Conservation (phyloP, 2,329 filamentous ascomycete genomes). For the Pyrenophora tritici-repentis region DNA sequence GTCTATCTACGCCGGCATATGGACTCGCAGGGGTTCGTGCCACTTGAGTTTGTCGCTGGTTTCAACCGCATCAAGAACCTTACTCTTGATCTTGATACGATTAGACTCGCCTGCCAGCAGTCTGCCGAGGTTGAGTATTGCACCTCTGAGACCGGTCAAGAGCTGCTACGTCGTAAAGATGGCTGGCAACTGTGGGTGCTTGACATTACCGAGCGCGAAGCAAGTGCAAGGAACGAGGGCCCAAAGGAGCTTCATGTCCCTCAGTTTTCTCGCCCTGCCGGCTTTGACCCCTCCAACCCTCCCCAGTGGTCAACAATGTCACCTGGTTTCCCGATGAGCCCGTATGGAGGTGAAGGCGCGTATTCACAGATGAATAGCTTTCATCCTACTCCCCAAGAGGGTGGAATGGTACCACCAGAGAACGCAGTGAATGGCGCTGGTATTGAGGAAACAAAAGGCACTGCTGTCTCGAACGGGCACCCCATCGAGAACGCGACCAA, state of each 20-base stretch:
- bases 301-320: conserved; percentile 38
- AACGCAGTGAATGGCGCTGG: conserved; percentile 26
- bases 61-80: conserved; percentile 84
- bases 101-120: conserved; percentile 75
- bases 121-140: conserved; percentile 76
- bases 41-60: conserved; percentile 74
- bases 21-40: conserved; percentile 93
- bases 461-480: conserved; percentile 32
- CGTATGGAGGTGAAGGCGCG: conserved; percentile 29
- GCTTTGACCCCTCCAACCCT: conserved; percentile 40
- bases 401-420: conserved; percentile 15
- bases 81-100: conserved; percentile 71
- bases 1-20: conserved; percentile 85
- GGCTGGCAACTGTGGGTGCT: conserved; percentile 83
- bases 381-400: conserved; percentile 24
- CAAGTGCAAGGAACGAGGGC: conserved; percentile 74
- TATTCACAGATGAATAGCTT: conserved; percentile 40
- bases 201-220: conserved; percentile 70
- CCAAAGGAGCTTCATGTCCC: conserved; percentile 55
- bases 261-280: conserved; percentile 45
- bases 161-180: conserved; percentile 75
- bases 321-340: conserved; percentile 24
- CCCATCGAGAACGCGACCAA: conserved; percentile 35
- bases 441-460: conserved; percentile 28
- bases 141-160: conserved; percentile 74